Evolutionary conservation across 805 yeast species (phyloP).

Genomic region (Nakazawaea sp.): DNA sequence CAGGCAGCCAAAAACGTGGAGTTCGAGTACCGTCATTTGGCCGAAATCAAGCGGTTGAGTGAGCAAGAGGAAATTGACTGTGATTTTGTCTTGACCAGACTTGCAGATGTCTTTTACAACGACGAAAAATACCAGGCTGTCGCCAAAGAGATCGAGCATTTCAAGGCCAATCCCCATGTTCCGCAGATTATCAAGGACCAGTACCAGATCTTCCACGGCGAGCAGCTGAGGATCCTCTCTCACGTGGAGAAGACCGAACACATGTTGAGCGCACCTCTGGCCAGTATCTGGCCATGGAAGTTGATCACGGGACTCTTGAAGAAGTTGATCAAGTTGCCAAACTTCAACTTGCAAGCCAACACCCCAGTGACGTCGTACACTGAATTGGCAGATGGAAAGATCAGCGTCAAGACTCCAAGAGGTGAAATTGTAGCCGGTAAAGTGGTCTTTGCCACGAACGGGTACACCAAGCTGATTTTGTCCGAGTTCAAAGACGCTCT

Average conservation of each 20-base stretch:
- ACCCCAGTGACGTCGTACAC: constrained; percentile 28
- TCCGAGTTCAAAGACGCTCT: constrained; percentile 18
- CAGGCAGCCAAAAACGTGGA: constrained; percentile 26
- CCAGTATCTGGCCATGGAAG: constrained; percentile 38
- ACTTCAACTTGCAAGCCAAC: constrained; percentile 34
- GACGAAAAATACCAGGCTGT: constrained; percentile 6
- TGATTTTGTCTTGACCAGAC: constrained; percentile 22
- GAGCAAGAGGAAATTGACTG: constrained; percentile 22
- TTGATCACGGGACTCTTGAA: constrained; percentile 27
- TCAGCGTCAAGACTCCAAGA: constrained; percentile 24
- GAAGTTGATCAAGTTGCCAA: constrained; percentile 20
- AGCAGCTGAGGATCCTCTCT: constrained; percentile 20
- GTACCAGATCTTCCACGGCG: constrained; percentile 25
- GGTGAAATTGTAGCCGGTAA: constrained; percentile 24
- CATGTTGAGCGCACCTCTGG: constrained; percentile 31
- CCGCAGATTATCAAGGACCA: constrained; percentile 21
- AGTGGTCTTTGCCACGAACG: constrained; percentile 29
- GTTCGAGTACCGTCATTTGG: constrained; percentile 27
- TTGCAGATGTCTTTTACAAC: constrained; percentile 19
- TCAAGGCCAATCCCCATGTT: constrained; percentile 22
- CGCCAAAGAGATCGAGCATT: constrained; percentile 14
- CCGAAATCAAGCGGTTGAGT: constrained; percentile 21
- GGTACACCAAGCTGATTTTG: constrained; percentile 15
- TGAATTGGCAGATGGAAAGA: constrained; percentile 19
- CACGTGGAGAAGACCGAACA: constrained; percentile 22